A percentile compares a stretch with the other conserved stretches of the same genome.
phyloP scores from a whole-genome alignment of 1,284 basidiomycete species.

The Moniliella sp. region DNA sequence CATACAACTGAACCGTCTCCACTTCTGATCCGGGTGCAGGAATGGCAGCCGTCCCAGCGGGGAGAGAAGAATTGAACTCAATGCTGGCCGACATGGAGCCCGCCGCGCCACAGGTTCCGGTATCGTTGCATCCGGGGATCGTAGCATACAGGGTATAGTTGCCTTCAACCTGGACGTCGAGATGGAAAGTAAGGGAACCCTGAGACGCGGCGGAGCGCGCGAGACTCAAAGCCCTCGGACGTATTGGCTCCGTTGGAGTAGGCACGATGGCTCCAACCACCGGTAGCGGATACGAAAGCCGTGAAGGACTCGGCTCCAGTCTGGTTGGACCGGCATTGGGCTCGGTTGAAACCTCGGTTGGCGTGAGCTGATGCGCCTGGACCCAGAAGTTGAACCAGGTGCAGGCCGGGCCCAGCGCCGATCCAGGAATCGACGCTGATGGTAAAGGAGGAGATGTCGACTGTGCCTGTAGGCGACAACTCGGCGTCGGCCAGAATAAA shows the following conservation, averaged over 20 bases:
- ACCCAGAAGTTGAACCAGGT: constrained; percentile 69
- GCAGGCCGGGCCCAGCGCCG: constrained; percentile 58
- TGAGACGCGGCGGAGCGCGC: too few species aligned
- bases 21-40: too few species aligned
- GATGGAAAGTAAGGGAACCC: constrained; percentile 51
- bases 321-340: too few species aligned
- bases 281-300: constrained; percentile 11
- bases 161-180: constrained; percentile 68
- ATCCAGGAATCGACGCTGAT: too few species aligned
- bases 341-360: constrained; percentile 22
- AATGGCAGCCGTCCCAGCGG: constrained; percentile 14
- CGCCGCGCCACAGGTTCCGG: constrained; percentile 57
- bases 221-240: constrained; percentile 49
- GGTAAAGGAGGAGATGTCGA: constrained; percentile 43
- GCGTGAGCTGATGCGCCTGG: constrained; percentile 42
- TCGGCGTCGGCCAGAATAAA: constrained; percentile 47
- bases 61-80: constrained; percentile 42
- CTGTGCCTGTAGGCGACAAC: too few species aligned
- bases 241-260: constrained; percentile 49
- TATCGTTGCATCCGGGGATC: constrained; percentile 61
- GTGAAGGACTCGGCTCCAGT: too few species aligned
- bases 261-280: constrained; percentile 11
- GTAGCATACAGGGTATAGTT: constrained; percentile 62
- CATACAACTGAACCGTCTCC: constrained; percentile 59
- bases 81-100: constrained; percentile 65